Evolutionary conservation across 202 grass and related monocot species (phyloP), one percentile per base, ranked within the genome.

Genomic region (Saccharum hybrid): DNA sequence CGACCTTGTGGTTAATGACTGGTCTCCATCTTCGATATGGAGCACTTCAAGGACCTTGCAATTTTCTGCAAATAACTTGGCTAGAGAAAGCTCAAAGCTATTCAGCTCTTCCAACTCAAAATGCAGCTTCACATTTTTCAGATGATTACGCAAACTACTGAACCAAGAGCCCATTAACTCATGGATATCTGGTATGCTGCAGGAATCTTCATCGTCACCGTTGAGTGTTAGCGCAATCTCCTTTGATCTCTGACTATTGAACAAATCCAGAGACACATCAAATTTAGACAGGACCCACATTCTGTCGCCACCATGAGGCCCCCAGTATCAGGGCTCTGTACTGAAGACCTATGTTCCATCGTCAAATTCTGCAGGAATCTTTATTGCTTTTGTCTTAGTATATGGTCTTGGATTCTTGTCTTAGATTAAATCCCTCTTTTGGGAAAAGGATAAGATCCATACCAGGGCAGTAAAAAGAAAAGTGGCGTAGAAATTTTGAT

Each of bases 191-290:
- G 45, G 19, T 36, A 15, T 5, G 7, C n/a, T 10, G 10, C 6
- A 23, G 19, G 5, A 51, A 6, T 65, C 28, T 11, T 14, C 63
- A 54, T 6, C 1, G 1, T 80, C 40, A 2, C 2, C 10, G 0
- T 51, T 22, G 45, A 52, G 63, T 19, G 7, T 39, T 46, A 54
- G 62, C 37, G 7, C 63, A 66, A 68, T 80, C 77, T 68, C 64
- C 34, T 56, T 40, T 0, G 64, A 56, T 64, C 14, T 15, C 30
- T 0, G 30, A 6, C 9, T 62, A 28, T 28, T 28, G 22, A 62
- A 62, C 59, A 62, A 62, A 62, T 62, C 21, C 10, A 56, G 3
- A 57, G n/a, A n/a, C n/a, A n/a, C n/a, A n/a, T n/a, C n/a, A n/a
- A n/a, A n/a, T n/a, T n/a, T n/a, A n/a, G n/a, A n/a, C n/a, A n/a